A percentile compares a stretch with the other conserved stretches of the same genome.
phyloP scores from a whole-genome alignment of 2,329 filamentous ascomycete genomes.

The Aulographum hederae region DNA sequence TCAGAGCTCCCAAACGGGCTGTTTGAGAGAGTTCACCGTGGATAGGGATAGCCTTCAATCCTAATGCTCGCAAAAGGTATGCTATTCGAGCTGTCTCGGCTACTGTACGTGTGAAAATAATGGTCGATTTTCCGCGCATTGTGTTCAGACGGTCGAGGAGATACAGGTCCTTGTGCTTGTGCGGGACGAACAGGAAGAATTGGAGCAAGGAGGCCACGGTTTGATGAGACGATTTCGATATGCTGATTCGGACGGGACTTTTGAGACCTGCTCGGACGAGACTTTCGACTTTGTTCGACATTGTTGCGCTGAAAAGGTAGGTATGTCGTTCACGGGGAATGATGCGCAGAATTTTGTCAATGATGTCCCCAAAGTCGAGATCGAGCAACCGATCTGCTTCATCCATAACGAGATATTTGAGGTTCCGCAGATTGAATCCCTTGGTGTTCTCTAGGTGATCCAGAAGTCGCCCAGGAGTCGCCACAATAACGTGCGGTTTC shows the following conservation, averaged over 20 bases:
- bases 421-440: conserved; percentile 65
- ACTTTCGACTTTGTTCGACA: conserved; percentile 83
- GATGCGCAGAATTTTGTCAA: conserved; percentile 87
- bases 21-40: conserved; percentile 87
- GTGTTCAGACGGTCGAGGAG: conserved; percentile 76
- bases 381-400: conserved; percentile 86
- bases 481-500: conserved; percentile 85
- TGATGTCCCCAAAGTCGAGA: conserved; percentile 79
- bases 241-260: conserved; percentile 67
- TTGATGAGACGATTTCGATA: conserved; percentile 71
- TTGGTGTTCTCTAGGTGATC: conserved; percentile 96
- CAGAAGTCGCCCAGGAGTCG: conserved; percentile 72
- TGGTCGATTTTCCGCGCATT: conserved; percentile 66
- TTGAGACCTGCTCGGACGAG: conserved; percentile 76
- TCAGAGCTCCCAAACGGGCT: conserved; percentile 67
- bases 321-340: conserved; percentile 54
- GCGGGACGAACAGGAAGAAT: conserved; percentile 70
- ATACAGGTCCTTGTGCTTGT: conserved; percentile 77
- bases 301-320: conserved; percentile 85
- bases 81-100: conserved; percentile 77
- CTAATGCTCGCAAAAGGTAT: conserved; percentile 65
- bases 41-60: conserved; percentile 78
- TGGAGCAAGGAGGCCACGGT: conserved; percentile 61
- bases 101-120: conserved; percentile 85
- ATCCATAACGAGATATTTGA: conserved; percentile 88